Evolutionary conservation across 805 yeast genomes (phyloP), one percentile per base, ranked within the genome.

Genomic region (Tetrapisispora pingtungensis): DNA sequence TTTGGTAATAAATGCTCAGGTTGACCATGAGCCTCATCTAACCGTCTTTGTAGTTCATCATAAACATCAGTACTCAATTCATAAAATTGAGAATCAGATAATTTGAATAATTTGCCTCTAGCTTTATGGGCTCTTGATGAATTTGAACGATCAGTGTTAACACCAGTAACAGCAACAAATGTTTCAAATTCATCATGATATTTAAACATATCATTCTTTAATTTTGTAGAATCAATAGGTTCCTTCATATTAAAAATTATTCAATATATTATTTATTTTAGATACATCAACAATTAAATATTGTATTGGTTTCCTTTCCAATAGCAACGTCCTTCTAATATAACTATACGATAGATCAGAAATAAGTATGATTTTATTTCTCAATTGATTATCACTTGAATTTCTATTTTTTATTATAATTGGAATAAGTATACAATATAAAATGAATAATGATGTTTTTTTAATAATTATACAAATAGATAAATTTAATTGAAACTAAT

Each of bases 11-110:
- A 70, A 55, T 74, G 78, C 44, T 76, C 78, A 1, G 84, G 80
- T 51, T 75, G 77, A 27, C 74, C 70, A 42, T 74, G 68, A 33
- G 74, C 70, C 52, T 80, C 81, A 51, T 70, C 76, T 35, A 75
- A 73, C 50, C 99, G 74, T 57, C 99, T 76, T 55, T 78, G 78
- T 48, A 93, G 69, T 64, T 93, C 98, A 64, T 93, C 98, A 60
- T 80, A 84, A 12, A 93, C 97, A 62, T 93, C 99, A 3, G 96
- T 88, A 52, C 94, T 78, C 46, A 93, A 75, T 62, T 93, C 99
- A 48, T 75, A 73, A 59, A 93, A 88, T 64, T 94, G 98, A 7
- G 81, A 77, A 27, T 74, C 69, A 2, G 95, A 81, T 44, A 94
- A 73, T 57, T 85, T 87, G 49, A 83, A 72, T 40, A 90, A 72